Evolutionary conservation across 2,329 filamentous ascomycete species (phyloP), one percentile per base, ranked within the genome.

Genomic region (Calonectria pauciramosa): DNA sequence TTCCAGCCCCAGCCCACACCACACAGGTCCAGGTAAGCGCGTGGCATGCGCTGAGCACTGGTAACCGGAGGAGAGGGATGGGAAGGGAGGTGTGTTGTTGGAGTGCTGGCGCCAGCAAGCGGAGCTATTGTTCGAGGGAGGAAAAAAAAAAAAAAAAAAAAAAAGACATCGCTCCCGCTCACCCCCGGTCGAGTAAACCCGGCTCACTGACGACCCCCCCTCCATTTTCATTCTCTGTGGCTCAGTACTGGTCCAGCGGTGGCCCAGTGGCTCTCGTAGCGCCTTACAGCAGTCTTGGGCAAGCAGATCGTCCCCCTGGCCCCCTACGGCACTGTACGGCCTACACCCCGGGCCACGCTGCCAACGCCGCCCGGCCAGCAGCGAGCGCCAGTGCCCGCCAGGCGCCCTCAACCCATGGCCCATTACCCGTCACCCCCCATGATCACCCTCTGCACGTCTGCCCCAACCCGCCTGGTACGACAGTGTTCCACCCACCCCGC

Each of bases 401-500:
- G 74, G 47, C 47, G 60, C 44, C 70, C 66, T 70, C 51, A 66
- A 72, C 68, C 67, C 68, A 70, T 34, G 41, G 54, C 56, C 44
- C 54, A 63, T n/a, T 20, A 54, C 65, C 70, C 68, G 60, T 71
- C 75, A 68, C 41, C 60, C 72, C 73, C 75, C 76, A 80, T 79
- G 77, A 83, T 82, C 82, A 79, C 41, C 41, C 74, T 79, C 78
- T 79, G 74, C 74, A 65, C 72, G 74, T 74, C 72, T 74, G 70
- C 72, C 51, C 75, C 64, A 71, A 70, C 75, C 73, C 72, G 70
- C 68, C 79, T 80, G 78, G 83, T 84, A 80, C 79, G 79, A 85
- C 83, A 52, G 78, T 83, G 82, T 78, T 84, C 74, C 77, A 79
- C 72, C 72, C 82, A 82, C 82, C 76, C 82, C 80, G 76, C 76